A percentile compares a stretch with the other conserved stretches of the same genome.
These are phyloP conservation scores for Raddia guianensis DNA, from an alignment of 176 grass and related monocot genomes.

Conservation along the genomic window DNA sequence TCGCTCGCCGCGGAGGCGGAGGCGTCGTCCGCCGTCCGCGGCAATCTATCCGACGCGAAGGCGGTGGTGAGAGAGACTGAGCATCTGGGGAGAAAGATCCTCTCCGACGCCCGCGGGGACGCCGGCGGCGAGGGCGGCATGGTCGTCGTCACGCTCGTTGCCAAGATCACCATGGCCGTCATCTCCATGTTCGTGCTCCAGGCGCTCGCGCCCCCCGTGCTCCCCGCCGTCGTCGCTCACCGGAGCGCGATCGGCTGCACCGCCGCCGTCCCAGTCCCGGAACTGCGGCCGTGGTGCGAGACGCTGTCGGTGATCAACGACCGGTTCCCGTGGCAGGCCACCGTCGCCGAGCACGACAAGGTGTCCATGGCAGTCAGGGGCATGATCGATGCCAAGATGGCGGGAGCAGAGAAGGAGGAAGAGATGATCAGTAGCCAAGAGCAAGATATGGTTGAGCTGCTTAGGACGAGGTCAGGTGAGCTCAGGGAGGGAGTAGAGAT, in stretches of 20 bases:
- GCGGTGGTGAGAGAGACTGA: constrained; percentile 45
- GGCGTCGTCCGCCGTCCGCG: not conserved
- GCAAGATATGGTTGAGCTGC: constrained; percentile 50
- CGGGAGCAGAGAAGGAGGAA: not conserved
- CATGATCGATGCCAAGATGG: constrained; percentile 40
- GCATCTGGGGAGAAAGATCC: constrained; percentile 33
- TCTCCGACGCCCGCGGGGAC: not conserved
- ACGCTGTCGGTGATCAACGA: constrained; percentile 52
- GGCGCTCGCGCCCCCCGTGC: constrained; percentile 51
- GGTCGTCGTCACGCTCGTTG: constrained; percentile 69
- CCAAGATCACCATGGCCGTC: constrained; percentile 70
- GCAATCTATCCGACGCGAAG: constrained; percentile 45
- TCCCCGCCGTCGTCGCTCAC: constrained; percentile 1
- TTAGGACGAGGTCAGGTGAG: constrained; percentile 61
- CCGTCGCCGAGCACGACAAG: constrained; percentile 67
- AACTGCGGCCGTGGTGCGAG: constrained; percentile 75
- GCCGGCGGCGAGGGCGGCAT: constrained; percentile 8
- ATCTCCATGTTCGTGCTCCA: constrained; percentile 67
- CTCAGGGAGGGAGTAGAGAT: constrained; percentile 69
- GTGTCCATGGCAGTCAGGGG: constrained; percentile 52
- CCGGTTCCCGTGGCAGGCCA: constrained; percentile 33
- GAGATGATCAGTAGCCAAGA: not conserved
- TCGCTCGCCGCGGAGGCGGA: constrained; percentile 2
- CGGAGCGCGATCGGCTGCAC: not conserved
- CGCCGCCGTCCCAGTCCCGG: constrained; percentile 26